Conservation (phyloP, 2,329 filamentous ascomycete genomes). For the Sphaerulina musiva region DNA sequence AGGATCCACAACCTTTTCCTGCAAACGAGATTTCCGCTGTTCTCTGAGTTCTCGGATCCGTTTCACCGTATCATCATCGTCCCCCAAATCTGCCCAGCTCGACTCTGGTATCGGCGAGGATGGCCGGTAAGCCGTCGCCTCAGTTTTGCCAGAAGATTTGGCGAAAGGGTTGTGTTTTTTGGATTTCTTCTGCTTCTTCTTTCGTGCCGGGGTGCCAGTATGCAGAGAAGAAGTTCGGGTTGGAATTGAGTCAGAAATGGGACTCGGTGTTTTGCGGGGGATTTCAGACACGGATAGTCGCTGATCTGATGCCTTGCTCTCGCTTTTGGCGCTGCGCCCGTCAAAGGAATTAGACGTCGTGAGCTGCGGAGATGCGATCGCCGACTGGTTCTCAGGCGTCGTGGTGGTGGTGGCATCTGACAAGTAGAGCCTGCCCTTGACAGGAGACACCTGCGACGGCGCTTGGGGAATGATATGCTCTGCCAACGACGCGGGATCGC, state of each 20-base stretch:
- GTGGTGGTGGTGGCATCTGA: slow-evolving; percentile 19
- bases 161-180: slow-evolving; percentile 18
- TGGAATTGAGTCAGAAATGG: slow-evolving; percentile 32
- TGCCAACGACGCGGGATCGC: slow-evolving; percentile 17
- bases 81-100: slow-evolving; percentile 33
- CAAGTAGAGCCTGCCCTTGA: slow-evolving; percentile 32
- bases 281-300: slow-evolving; percentile 14
- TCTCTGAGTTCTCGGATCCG: slow-evolving; percentile 54
- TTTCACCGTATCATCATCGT: slow-evolving; percentile 49
- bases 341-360: slow-evolving; percentile 3
- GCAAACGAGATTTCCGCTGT: slow-evolving; percentile 50
- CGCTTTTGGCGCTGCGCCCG: slow-evolving; percentile 9
- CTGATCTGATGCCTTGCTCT: slow-evolving; percentile 10
- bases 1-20: slow-evolving; percentile 34
- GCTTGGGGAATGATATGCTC: slow-evolving; percentile 27
- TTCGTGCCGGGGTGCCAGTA: slow-evolving; percentile 30
- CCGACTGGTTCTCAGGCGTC: slow-evolving; percentile 18
- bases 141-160: slow-evolving; percentile 16
- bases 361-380: slow-evolving; percentile 17
- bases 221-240: slow-evolving; percentile 32
- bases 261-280: slow-evolving; percentile 22
- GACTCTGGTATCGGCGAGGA: slow-evolving; percentile 30
- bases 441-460: slow-evolving; percentile 36
- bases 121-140: slow-evolving; percentile 14
- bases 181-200: slow-evolving; percentile 26